Percentiles rank a stretch among this genome's conserved stretches.
Evolutionary conservation across 306 rosid genomes (phyloP).

Genomic region (Fragaria ananassa): DNA sequence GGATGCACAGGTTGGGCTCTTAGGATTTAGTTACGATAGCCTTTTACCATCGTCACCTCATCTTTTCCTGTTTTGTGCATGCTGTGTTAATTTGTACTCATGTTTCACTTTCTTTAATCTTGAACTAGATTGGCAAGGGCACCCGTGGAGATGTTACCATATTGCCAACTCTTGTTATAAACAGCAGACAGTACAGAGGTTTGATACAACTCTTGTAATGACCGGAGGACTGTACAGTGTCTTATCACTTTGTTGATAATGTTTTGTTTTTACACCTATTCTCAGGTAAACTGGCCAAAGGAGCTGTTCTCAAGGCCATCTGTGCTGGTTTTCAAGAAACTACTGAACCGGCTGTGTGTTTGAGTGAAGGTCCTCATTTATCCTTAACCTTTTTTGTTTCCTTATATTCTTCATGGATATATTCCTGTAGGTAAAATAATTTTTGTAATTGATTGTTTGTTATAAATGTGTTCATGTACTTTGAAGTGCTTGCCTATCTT

Average conservation of each 20-base stretch:
- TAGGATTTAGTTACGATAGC: background rate
- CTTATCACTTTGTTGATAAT: background rate
- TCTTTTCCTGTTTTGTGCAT: constrained; percentile 1
- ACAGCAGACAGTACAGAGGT: constrained; percentile 93
- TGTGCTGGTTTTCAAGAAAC: constrained; percentile 88
- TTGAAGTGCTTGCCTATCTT: background rate
- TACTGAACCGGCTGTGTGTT: constrained; percentile 88
- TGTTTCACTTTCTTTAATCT: constrained; percentile 17
- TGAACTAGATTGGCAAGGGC: constrained; percentile 80
- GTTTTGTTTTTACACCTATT: constrained; percentile 2
- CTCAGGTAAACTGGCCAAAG: constrained; percentile 79
- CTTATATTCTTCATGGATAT: constrained; percentile 1
- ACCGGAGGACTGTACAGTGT: background rate
- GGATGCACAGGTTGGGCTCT: constrained; percentile 64
- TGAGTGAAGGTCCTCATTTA: constrained; percentile 60
- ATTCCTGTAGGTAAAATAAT: too few species aligned
- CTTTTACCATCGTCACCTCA: constrained; percentile 11
- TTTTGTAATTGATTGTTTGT: background rate
- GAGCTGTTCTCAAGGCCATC: constrained; percentile 86
- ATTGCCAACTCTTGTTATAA: constrained; percentile 91
- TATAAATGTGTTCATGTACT: background rate
- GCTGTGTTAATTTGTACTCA: constrained; percentile 17
- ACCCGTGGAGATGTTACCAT: constrained; percentile 94
- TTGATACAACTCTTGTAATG: constrained; percentile 5
- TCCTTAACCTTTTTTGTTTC: background rate